Evolutionary conservation across 2,329 filamentous ascomycete genomes (phyloP).

Genomic region (Colletotrichum sp.): DNA sequence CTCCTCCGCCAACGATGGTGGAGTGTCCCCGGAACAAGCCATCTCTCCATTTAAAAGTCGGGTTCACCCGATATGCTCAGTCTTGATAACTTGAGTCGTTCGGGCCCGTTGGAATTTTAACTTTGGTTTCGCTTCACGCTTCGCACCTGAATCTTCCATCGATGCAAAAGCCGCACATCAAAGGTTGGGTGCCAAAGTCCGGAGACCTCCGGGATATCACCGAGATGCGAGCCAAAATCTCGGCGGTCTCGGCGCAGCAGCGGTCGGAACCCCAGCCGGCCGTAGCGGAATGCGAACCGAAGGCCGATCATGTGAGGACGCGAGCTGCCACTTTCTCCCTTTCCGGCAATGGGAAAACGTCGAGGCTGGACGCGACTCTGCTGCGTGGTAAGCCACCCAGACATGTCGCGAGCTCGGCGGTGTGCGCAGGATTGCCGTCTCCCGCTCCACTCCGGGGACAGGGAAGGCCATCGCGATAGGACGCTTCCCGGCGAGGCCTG

Average conservation of each 20-base stretch:
- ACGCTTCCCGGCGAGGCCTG: neutral
- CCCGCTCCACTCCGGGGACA: neutral
- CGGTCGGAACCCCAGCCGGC: neutral
- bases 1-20: neutral
- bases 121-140: neutral
- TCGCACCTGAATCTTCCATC: neutral
- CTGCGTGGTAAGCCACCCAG: neutral
- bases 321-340: neutral
- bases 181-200: neutral
- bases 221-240: conserved; percentile 5
- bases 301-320: conserved; percentile 8
- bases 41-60: neutral
- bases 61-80: neutral
- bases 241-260: conserved; percentile 2
- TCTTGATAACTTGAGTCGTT: neutral
- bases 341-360: neutral
- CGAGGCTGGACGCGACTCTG: neutral
- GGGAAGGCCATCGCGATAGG: neutral
- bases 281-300: neutral
- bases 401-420: conserved; percentile 4
- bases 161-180: neutral
- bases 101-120: neutral
- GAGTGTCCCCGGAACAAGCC: neutral
- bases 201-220: conserved; percentile 16
- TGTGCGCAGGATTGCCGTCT: neutral